Evolutionary conservation across 495 filamentous ascomycete genomes (phyloP).

Genomic region (Penicillium subrubescens): DNA sequence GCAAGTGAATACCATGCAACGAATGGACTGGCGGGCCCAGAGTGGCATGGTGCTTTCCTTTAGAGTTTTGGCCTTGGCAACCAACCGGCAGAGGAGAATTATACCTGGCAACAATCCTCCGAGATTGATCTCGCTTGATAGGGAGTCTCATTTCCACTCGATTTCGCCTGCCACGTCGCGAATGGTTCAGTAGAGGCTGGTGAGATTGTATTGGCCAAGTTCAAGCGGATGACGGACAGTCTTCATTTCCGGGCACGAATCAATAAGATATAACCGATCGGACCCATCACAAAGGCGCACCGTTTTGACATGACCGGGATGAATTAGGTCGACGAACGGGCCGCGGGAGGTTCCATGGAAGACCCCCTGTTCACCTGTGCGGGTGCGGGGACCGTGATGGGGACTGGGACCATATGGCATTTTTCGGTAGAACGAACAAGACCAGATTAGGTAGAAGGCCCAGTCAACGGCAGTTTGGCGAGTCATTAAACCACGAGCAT

Average conservation of each 20-base stretch:
- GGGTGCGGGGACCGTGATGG: not conserved
- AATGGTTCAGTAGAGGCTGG: not conserved
- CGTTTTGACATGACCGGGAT: slow-evolving; percentile 1
- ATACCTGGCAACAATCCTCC: not conserved
- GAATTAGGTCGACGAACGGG: slow-evolving; percentile 22
- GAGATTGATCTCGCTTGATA: not conserved
- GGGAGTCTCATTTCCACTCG: not conserved
- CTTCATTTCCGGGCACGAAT: not conserved
- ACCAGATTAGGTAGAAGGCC: not conserved
- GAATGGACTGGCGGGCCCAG: not conserved
- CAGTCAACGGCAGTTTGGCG: not conserved
- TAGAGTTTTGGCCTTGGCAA: not conserved
- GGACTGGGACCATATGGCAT: not conserved
- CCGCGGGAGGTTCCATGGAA: slow-evolving; percentile 9
- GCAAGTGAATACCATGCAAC: not conserved
- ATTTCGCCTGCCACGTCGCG: not conserved
- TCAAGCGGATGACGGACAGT: not conserved
- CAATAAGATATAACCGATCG: not conserved
- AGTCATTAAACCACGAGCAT: slow-evolving; percentile 2
- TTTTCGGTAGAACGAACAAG: not conserved
- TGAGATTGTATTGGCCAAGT: not conserved
- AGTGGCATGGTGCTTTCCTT: not conserved
- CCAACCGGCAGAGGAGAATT: not conserved
- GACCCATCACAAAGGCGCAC: slow-evolving; percentile 17
- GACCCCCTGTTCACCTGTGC: not conserved